Evolutionary conservation across 164 flowering plant species (phyloP), one percentile per base, ranked within the genome.

Genomic region (Vitis vinifera): DNA sequence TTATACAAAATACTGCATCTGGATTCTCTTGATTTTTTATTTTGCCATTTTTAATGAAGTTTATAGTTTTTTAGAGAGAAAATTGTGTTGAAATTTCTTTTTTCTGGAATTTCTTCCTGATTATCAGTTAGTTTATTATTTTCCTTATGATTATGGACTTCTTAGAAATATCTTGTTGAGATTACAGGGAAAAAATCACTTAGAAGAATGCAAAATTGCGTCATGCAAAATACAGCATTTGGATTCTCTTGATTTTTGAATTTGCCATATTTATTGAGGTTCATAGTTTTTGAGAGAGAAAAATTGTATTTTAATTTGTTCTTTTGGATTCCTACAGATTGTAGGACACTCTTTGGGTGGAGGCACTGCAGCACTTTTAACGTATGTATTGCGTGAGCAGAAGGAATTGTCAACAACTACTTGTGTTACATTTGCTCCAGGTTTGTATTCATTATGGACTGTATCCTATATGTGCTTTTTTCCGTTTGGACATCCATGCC

Each of bases 291-390:
- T 23, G 27, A 23, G 27, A 23, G 27, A 23, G 27, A 23, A 23
- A 23, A 23, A 23, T 23, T 23, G 30, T 2, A 8, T 59, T 72
- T 10, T 27, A 14, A 30, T 52, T 27, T 55, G 1, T 29, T 57
- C 7, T 11, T 60, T 72, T 10, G 55, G 49, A 23, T 73, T 66
- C 15, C 64, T 59, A 17, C 80, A 95, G 99, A 84, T 93, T 76
- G 91, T 95, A 30, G 99, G 98, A 44, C 99, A 95, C 74, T 95
- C 99, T 61, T 82, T 95, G 82, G 99, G 99, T 71, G 99, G 99
- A 71, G 98, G 99, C 29, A 93, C 99, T 66, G 99, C 98, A 47
- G 97, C 99, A 53, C 88, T 95, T 77, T 76, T 95, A 59, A 90
- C 99, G 14, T 95, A 88, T 79, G 82, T 87, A 30, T 68, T 95